These are phyloP conservation scores for Thelonectria discophora DNA, from an alignment of 2,329 filamentous ascomycete species.

Conservation along the genomic window DNA sequence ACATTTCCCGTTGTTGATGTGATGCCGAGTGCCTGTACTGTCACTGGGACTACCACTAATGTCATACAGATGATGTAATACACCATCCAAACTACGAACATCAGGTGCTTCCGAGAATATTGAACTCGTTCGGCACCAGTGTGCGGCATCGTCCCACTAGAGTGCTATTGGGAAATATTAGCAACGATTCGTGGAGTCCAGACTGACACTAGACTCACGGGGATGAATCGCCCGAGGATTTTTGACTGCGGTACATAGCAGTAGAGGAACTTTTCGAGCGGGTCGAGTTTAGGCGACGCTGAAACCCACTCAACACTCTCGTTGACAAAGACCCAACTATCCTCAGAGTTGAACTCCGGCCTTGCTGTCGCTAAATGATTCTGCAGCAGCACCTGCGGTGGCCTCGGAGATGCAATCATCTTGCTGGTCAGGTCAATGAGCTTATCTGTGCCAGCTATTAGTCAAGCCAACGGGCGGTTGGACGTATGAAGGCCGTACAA, in stretches of 20 bases:
- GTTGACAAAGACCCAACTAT: not conserved
- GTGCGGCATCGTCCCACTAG: not conserved
- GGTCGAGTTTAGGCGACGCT: not conserved
- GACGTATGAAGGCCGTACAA: not conserved
- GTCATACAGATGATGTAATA: conserved; percentile 5
- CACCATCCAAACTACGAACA: not conserved
- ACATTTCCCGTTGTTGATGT: conserved; percentile 6
- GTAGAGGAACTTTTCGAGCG: not conserved
- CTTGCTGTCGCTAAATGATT: not conserved
- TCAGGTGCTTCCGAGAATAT: not conserved
- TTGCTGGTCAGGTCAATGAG: not conserved
- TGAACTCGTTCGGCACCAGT: not conserved
- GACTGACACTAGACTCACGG: not conserved
- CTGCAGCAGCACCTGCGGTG: not conserved
- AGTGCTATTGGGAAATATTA: not conserved
- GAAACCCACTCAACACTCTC: not conserved
- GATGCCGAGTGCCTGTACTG: conserved; percentile 10
- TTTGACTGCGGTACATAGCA: not conserved
- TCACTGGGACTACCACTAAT: conserved; percentile 17
- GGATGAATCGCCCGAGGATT: not conserved
- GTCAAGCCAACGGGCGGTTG: not conserved
- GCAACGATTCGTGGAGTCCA: not conserved
- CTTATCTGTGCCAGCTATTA: not conserved
- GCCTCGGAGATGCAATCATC: not conserved
- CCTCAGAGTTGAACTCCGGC: not conserved